These are phyloP conservation scores for Volvox africanus DNA, from an alignment of 139 green algal genomes.

Conservation along the genomic window DNA sequence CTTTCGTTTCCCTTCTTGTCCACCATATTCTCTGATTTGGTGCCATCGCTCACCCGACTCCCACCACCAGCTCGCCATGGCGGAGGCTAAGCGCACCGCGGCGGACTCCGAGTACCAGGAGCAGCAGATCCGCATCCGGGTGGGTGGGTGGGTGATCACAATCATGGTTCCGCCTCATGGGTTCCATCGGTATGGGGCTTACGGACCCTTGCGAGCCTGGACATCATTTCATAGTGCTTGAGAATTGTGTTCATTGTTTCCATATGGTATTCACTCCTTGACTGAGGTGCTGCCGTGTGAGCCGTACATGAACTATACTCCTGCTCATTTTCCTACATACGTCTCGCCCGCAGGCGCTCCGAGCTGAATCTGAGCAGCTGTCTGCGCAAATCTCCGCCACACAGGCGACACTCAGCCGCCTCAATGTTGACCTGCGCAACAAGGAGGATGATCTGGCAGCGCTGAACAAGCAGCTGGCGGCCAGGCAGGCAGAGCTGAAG, in stretches of 20 bases:
- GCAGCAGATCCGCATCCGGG: constrained; percentile 25
- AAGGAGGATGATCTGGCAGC: constrained; percentile 41
- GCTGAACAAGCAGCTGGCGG: constrained; percentile 41
- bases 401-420: constrained; percentile 8
- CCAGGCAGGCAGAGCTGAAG: constrained; percentile 29
- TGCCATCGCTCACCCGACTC: neutral
- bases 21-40: neutral
- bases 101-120: constrained; percentile 50
- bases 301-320: too few relatives aligned
- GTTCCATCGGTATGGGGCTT: too few relatives aligned
- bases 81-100: neutral
- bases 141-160: neutral
- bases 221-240: too few relatives aligned
- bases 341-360: constrained; percentile 3
- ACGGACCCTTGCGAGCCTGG: too few relatives aligned
- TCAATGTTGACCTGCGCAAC: constrained; percentile 24
- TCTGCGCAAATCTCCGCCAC: constrained; percentile 47
- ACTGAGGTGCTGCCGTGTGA: too few relatives aligned
- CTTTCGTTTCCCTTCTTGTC: neutral
- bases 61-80: neutral
- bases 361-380: constrained; percentile 42
- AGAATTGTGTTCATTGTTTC: too few relatives aligned
- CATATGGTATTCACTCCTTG: too few relatives aligned
- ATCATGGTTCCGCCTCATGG: too few relatives aligned
- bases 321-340: too few relatives aligned